These are phyloP conservation scores for Populus tremula DNA, from an alignment of 345 rosid species.

Conservation along the genomic window DNA sequence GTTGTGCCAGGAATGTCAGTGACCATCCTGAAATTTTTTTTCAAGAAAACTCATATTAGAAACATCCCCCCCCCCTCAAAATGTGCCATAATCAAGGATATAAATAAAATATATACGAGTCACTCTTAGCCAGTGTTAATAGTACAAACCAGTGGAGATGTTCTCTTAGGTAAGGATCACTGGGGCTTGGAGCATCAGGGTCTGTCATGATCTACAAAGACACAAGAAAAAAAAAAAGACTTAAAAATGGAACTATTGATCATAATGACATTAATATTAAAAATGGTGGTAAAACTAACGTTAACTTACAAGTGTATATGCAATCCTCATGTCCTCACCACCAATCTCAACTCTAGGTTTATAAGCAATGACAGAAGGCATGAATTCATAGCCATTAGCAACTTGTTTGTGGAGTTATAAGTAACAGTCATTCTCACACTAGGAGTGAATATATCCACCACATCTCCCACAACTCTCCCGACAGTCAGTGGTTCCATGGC, in stretches of 20 bases:
- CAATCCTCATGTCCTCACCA: constrained; percentile 69
- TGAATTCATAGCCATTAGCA: constrained; percentile 67
- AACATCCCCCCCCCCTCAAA: neutral
- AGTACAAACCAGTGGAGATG: constrained; percentile 70
- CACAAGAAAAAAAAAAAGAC: neutral
- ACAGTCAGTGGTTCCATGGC: constrained; percentile 49
- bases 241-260: neutral
- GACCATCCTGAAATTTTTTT: constrained; percentile 57
- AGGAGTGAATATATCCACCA: constrained; percentile 61
- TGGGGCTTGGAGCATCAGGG: constrained; percentile 97
- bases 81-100: neutral
- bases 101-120: too few relatives aligned
- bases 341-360: constrained; percentile 73
- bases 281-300: neutral
- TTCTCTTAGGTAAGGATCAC: constrained; percentile 75
- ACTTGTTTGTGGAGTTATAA: constrained; percentile 61
- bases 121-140: too few relatives aligned
- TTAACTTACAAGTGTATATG: constrained; percentile 60
- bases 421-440: constrained; percentile 56
- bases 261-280: neutral
- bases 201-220: constrained; percentile 69
- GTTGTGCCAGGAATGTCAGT: constrained; percentile 93
- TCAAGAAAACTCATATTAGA: too few relatives aligned
- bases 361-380: constrained; percentile 47
- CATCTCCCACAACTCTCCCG: constrained; percentile 79